Base-by-base conservation (phyloP, 179 eudicot species). In the Carnegiea gigantea region DNA sequence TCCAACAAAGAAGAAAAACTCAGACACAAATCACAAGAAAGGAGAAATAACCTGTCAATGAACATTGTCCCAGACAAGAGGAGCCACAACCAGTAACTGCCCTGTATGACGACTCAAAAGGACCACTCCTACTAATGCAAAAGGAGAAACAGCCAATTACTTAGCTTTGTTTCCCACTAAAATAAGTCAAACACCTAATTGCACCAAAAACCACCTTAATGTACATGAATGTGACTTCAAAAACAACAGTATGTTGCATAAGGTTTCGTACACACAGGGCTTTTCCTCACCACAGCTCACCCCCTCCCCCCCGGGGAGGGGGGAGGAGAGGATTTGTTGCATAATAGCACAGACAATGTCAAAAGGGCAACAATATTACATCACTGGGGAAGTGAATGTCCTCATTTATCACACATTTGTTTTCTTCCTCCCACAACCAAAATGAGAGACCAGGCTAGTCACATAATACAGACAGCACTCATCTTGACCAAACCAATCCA, bases 301-400 rank as follows among this genome's bases (percentile, higher is more conserved):
- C 36, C 36, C 36, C 36, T 0, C 36, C 36, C 36, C 36, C 2
- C 2, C 2, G 1, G 0, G 0, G 0, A 0, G 9, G 9, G 44
- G 9, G 9, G 44, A 3, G 44, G 44, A 3, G 8, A 40, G 44
- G 44, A 40, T 40, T 5, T 40, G 9, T 40, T 40, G 44, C 44
- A 40, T 40, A 5, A 40, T 40, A 54, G 68, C 28, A 8, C 28
- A 24, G 2, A 9, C 15, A 26, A 14, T 38, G 2, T 65, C 38
- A 65, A 65, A 17, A 65, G 11, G 36, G 4, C 30, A 65, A 26
- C 38, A 11, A 65, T 4, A 65, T 2, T 30, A 0, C 72, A 67
- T 30, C n/a, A 70, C 33, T 70, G 15, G n/a, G 46, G 4, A 36
- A 28, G 28, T 70, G 73, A 15, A 70, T 5, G 73, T 36, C 21